Evolutionary conservation across 176 grass and related monocot species (phyloP).

Genomic region (Bromus sterilis): DNA sequence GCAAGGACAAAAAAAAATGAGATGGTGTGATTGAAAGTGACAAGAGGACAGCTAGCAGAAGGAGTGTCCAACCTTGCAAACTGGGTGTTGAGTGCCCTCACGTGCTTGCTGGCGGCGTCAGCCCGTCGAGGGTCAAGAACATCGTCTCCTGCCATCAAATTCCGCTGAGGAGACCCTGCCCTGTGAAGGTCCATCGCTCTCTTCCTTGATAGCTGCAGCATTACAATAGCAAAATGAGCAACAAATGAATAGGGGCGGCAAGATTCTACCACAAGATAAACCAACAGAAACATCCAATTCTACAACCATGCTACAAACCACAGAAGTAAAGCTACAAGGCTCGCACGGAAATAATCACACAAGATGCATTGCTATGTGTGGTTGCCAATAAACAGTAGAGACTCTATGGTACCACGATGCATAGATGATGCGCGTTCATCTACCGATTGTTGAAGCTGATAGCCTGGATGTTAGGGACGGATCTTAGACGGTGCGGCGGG

Average conservation of each 20-base stretch:
- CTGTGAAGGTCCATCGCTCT: slow-evolving; percentile 78
- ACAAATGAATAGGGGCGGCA: slow-evolving; percentile 19
- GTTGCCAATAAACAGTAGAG: not conserved
- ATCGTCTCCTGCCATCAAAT: slow-evolving; percentile 44
- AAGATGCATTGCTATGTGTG: not conserved
- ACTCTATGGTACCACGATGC: not conserved
- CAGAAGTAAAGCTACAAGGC: not conserved
- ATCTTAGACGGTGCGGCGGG: not conserved
- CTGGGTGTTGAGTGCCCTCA: slow-evolving; percentile 82
- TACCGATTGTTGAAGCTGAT: not conserved
- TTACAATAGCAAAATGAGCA: slow-evolving; percentile 11
- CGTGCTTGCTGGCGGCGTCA: slow-evolving; percentile 52
- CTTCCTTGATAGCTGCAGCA: slow-evolving; percentile 66
- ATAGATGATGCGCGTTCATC: not conserved
- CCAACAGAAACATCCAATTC: not conserved
- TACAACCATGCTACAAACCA: not conserved
- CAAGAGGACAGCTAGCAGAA: not conserved
- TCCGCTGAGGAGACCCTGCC: slow-evolving; percentile 74
- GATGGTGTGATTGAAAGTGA: not conserved
- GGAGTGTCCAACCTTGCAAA: slow-evolving; percentile 59
- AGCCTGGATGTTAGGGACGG: not conserved
- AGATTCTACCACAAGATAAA: slow-evolving; percentile 12
- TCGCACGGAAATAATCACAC: not conserved
- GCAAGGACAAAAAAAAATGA: not conserved
- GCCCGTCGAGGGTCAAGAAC: slow-evolving; percentile 51